Base-by-base conservation (phyloP, 2,329 filamentous ascomycete genomes). In the Ustilaginoidea virens region DNA sequence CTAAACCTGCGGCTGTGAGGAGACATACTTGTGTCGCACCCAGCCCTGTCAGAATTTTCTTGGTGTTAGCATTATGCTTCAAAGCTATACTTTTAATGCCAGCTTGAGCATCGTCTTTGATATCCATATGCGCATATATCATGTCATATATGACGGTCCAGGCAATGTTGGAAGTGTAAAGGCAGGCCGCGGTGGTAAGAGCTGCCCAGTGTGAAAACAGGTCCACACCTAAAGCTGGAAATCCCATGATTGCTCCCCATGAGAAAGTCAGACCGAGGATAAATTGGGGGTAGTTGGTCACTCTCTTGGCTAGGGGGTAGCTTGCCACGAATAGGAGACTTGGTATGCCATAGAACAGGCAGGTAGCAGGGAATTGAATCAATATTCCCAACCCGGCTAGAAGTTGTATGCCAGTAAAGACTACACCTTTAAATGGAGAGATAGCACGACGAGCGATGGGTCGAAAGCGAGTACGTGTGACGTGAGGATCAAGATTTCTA, bases 101-200 rank as follows among this genome's bases (percentile, higher is more conserved):
- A 0, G 77, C 82, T 51, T 83, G 85, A 36, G 64, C 73, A 46
- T 92, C 83, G 42, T 92, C 82, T 44, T 76, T 76, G 49, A 87
- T 78, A 44, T 92, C 83, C 74, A 90, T 87, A 48, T 92, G 83
- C 10, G 83, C 83, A 51, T 92, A 92, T 18, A 92, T 83, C 72
- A 90, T 92, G 49, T 92, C 83, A 50, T 92, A 92, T 22, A 92
- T 55, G 16, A 92, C 66, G 0, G 82, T 92, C 85, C 85, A 92
- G 3, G 80, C 74, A 15, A 90, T 63, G 41, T 85, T 90, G 24
- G 78, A 83, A 8, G 67, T 57, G 47, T 92, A 92, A 27, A 92
- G 57, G 33, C 69, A 69, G 3, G 63, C 69, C 1, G 80, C 79
- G 2, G 78, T 73, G 4, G 64, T 59, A 33, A 81, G 47, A 3